phyloP scores from a whole-genome alignment of 805 yeast species.

The Ogataea saltuana region DNA sequence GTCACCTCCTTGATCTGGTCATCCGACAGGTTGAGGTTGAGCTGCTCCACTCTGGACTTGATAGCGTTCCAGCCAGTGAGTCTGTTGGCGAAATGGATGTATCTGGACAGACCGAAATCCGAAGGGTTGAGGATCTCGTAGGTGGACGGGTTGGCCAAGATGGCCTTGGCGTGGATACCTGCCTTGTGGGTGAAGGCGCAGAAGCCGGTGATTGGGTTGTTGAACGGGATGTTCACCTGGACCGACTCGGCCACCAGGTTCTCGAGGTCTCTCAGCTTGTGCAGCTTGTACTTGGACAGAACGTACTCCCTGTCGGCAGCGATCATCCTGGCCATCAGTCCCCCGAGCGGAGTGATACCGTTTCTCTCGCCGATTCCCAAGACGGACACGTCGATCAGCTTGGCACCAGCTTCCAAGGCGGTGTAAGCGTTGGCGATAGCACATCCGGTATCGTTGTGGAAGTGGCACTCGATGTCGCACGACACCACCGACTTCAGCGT shows the following conservation, averaged over 20 bases:
- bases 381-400: constrained; percentile 90
- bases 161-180: constrained; percentile 98
- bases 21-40: constrained; percentile 85
- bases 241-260: constrained; percentile 96
- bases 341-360: constrained; percentile 97
- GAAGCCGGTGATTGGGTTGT: constrained; percentile 98
- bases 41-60: constrained; percentile 96
- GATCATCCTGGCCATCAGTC: constrained; percentile 98
- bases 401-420: constrained; percentile 97
- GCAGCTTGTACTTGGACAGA: constrained; percentile 88
- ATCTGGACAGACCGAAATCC: constrained; percentile 94
- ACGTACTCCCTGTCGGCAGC: constrained; percentile 98
- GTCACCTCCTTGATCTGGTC: constrained; percentile 96
- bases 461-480: constrained; percentile 97
- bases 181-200: constrained; percentile 99
- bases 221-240: constrained; percentile 95
- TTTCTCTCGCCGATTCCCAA: constrained; percentile 98
- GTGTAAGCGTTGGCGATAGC: constrained; percentile 98
- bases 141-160: constrained; percentile 97
- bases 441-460: constrained; percentile 99
- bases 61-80: constrained; percentile 99
- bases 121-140: constrained; percentile 93
- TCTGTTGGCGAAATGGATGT: constrained; percentile 97
- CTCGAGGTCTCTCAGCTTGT: constrained; percentile 94
- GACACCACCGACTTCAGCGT: constrained; percentile 91